A percentile compares a stretch with the other conserved stretches of the same genome.
Evolutionary conservation across 139 green algal species (phyloP).

Genomic region (Diplosphaera chodatii): DNA sequence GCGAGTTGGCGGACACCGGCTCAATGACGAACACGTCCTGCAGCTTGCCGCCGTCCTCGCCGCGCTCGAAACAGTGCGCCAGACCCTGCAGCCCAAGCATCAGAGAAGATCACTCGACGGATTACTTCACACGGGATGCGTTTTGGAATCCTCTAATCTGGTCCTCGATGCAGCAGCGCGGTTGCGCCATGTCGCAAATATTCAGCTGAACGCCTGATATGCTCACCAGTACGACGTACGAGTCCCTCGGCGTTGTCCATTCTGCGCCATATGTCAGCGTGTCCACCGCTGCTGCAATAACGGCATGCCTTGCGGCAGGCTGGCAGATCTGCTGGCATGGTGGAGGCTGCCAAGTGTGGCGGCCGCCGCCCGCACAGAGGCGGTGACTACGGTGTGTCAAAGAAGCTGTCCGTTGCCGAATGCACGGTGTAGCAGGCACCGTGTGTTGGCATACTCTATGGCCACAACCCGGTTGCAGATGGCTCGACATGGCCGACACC

Average conservation of each 20-base stretch:
- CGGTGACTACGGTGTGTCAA: too few species aligned
- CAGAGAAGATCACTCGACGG: too few species aligned
- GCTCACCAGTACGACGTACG: constrained; percentile 30
- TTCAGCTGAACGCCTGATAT: too few species aligned
- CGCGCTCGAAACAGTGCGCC: constrained; percentile 76
- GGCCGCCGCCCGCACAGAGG: too few species aligned
- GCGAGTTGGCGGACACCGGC: constrained; percentile 65
- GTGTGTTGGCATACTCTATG: not conserved
- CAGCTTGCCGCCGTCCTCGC: constrained; percentile 64
- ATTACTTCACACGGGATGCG: too few species aligned
- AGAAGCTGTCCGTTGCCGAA: not conserved
- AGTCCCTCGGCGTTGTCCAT: constrained; percentile 24
- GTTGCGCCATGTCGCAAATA: too few species aligned
- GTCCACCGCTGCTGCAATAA: not conserved
- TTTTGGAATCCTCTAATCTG: too few species aligned
- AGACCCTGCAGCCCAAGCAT: constrained; percentile 62
- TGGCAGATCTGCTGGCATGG: not conserved
- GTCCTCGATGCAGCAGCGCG: too few species aligned
- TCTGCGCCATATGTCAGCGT: constrained; percentile 20
- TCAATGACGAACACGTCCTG: constrained; percentile 71
- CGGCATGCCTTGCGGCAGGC: not conserved
- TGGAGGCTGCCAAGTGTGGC: not conserved
- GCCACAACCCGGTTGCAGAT: too few species aligned
- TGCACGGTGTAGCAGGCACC: not conserved
- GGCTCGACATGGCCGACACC: too few species aligned